Evolutionary conservation across 306 rosid species (phyloP).

Genomic region (Vicia villosa): DNA sequence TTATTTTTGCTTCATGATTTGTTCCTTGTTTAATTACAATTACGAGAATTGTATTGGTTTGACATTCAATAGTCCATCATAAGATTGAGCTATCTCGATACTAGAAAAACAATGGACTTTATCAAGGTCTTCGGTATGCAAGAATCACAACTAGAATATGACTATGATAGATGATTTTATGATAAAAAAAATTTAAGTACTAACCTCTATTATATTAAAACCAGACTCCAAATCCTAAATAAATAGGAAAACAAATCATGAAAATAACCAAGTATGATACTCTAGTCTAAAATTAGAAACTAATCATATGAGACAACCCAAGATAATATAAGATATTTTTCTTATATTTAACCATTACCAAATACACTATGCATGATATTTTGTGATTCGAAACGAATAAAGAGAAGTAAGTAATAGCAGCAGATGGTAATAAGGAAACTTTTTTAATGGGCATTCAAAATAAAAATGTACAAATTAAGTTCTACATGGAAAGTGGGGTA

Average conservation of each 20-base stretch:
- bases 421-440: neutral
- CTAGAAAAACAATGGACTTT: neutral
- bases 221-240: neutral
- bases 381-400: neutral
- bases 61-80: neutral
- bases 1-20: neutral
- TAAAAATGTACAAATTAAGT: neutral
- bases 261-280: neutral
- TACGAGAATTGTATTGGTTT: neutral
- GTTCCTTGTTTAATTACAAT: neutral
- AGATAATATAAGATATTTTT: neutral
- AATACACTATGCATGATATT: neutral
- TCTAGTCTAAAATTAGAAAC: neutral
- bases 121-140: neutral
- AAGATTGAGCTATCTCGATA: neutral
- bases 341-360: neutral
- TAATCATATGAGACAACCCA: neutral
- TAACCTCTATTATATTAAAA: neutral
- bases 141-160: neutral
- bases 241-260: neutral
- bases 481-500: constrained; percentile 33
- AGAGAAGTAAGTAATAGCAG: neutral
- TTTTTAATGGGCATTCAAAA: neutral
- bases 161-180: neutral
- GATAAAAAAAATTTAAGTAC: neutral